phyloP scores from a whole-genome alignment of 2,329 filamentous ascomycete species.

The Neocucurbitaria cava region DNA sequence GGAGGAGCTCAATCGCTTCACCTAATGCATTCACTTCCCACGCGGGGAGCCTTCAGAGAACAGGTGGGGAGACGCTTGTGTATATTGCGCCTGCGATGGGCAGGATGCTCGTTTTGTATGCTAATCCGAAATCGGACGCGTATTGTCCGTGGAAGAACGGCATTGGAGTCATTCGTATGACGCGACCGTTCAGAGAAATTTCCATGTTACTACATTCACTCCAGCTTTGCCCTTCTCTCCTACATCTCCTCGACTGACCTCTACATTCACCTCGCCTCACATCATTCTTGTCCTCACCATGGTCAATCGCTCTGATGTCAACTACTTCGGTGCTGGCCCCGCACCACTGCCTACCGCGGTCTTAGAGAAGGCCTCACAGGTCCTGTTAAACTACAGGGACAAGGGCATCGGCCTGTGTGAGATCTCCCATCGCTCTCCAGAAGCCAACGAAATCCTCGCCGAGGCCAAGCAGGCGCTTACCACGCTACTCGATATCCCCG shows the following conservation, averaged over 20 bases:
- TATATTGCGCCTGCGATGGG: not conserved
- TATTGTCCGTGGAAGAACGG: slow-evolving; percentile 9
- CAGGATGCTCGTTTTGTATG: slow-evolving; percentile 8
- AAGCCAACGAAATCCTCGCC: slow-evolving; percentile 80
- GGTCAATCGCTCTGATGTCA: slow-evolving; percentile 76
- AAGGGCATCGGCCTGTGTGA: slow-evolving; percentile 87
- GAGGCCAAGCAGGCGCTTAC: slow-evolving; percentile 77
- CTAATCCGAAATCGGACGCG: slow-evolving; percentile 32
- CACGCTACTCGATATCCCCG: slow-evolving; percentile 79
- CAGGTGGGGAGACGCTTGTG: not conserved
- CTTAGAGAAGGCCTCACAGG: slow-evolving; percentile 76
- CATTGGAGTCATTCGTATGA: slow-evolving; percentile 40
- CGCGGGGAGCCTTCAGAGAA: slow-evolving; percentile 11
- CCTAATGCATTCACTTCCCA: slow-evolving; percentile 22
- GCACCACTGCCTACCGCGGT: slow-evolving; percentile 84
- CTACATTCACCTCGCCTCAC: not conserved
- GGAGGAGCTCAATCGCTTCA: slow-evolving; percentile 28
- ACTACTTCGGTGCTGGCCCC: slow-evolving; percentile 90
- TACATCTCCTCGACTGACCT: slow-evolving; percentile 2
- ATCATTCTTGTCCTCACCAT: slow-evolving; percentile 52
- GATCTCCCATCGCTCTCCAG: slow-evolving; percentile 84
- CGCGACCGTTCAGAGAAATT: slow-evolving; percentile 28
- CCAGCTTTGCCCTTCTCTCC: slow-evolving; percentile 7
- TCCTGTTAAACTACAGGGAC: slow-evolving; percentile 80
- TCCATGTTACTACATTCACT: slow-evolving; percentile 7